Evolutionary conservation across 1,139 yeast genomes (phyloP).

Genomic region (Yamadazyma atlantica): DNA sequence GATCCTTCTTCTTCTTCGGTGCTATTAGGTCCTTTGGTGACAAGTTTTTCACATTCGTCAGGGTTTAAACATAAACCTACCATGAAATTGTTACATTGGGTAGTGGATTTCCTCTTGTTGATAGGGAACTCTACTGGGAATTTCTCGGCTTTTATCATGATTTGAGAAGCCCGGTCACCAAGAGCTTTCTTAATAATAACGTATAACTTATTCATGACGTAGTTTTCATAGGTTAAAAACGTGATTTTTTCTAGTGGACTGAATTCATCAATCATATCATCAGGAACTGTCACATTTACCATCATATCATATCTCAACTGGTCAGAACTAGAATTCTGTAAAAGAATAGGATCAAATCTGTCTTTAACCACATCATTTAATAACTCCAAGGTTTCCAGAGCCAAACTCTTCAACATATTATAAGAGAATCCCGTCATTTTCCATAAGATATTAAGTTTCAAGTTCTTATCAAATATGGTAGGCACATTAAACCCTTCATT

Average conservation of each 20-base stretch:
- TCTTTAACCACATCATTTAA: constrained; percentile 81
- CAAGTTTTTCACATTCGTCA: constrained; percentile 72
- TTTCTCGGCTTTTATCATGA: constrained; percentile 36
- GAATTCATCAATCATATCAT: constrained; percentile 44
- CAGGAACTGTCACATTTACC: constrained; percentile 49
- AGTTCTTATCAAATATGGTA: constrained; percentile 71
- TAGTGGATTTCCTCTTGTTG: constrained; percentile 56
- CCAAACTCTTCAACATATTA: constrained; percentile 58
- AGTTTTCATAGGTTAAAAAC: constrained; percentile 69
- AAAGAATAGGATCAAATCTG: constrained; percentile 81
- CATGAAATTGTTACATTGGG: constrained; percentile 34
- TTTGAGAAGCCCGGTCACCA: constrained; percentile 59
- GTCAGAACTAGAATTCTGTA: constrained; percentile 58
- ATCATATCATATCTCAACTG: constrained; percentile 66
- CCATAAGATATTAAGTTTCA: constrained; percentile 76
- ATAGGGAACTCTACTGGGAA: constrained; percentile 41
- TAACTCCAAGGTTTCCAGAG: constrained; percentile 64
- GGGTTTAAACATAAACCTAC: constrained; percentile 75
- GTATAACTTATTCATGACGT: constrained; percentile 58
- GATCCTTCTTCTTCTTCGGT: constrained; percentile 57
- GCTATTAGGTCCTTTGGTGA: constrained; percentile 82
- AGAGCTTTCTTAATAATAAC: constrained; percentile 62
- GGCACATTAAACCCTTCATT: constrained; percentile 68
- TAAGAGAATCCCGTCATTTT: constrained; percentile 77
- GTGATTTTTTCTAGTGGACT: constrained; percentile 75